Evolutionary conservation across 768 basidiomycete species (phyloP), one percentile per base, ranked within the genome.

Genomic region (Grammothele lineata): DNA sequence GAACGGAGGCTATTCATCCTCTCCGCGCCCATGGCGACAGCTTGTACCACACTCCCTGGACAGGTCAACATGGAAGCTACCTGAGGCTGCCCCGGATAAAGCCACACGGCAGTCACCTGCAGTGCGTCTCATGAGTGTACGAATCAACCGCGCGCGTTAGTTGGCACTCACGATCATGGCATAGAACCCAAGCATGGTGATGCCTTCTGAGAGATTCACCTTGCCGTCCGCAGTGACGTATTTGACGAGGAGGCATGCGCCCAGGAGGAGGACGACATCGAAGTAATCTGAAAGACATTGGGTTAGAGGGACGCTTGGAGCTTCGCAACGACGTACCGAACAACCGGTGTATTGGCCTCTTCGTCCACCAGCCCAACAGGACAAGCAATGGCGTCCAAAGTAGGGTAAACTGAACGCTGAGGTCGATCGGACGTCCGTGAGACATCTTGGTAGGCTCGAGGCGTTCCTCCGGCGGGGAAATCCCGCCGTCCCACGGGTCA

Each of bases 321-420:
- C n/a, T n/a, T n/a, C n/a, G n/a, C n/a, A n/a, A n/a, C n/a, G 9
- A 47, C 24, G 26, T 70, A 86, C 86, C 86, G 54, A 89, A 89
- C 24, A 88, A 67, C 17, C 87, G 62, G 10, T 70, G 67, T 60
- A 88, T 63, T 0, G 86, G 85, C 57, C 71, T 80, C 34, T 65
- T 57, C 3, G 68, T 69, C 76, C 79, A 81, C 87, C 87, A 89
- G 0, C 75, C 81, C 21, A 87, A 64, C 24, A 89, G 58, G 2
- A 83, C 74, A 25, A 87, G 59, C 52, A 86, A 71, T 0, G 87
- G 86, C 75, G 82, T 82, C 87, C 87, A 89, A n/a, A n/a, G n/a
- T n/a, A n/a, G 62, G 85, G 85, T 14, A 88, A 69, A 11, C 72
- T 73, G 62, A 89, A 87, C 55, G n/a, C n/a, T n/a, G n/a, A n/a